Base-by-base conservation (phyloP, 345 rosid species). In the Arabidopsis thaliana region DNA sequence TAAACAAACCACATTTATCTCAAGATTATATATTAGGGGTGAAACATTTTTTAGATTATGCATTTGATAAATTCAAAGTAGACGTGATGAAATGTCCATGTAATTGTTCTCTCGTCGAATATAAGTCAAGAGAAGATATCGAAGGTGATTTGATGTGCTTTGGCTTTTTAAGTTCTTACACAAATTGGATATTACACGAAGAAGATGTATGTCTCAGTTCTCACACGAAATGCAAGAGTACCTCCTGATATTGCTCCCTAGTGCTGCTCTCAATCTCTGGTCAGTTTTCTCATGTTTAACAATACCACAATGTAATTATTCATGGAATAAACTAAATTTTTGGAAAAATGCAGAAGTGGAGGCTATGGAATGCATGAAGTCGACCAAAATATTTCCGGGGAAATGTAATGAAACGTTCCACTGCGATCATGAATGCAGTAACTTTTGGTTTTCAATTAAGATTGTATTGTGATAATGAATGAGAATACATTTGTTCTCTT, bases 311-410 rank as follows among this genome's bases (percentile, higher is more conserved):
- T 28, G 30, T 28, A 1, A 28, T 28, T 28, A 28, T 28, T 28
- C 30, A 28, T 14, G 4, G 32, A 23, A 23, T 38, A 60, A 11
- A 38, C 48, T 23, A 60, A 60, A 9, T 59, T 22, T 5, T 59
- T 7, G 38, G 64, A 22, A 22, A 38, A 58, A 34, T 58, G 63
- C 7, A 58, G 13, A 58, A 34, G 63, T 58, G 63, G 28, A 58
- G 28, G 65, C 65, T 60, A 40, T 5, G 2, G 20, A 34, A 16
- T 58, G 28, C 22, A 45, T 45, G 23, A 45, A n/a, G 50, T n/a
- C 20, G 8, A 45, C 50, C 22, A 45, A 0, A 45, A 45, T 45
- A 1, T 45, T 45, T 1, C 22, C 50, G 8, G 0, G 20, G 20
- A 44, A 20, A 20, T 14, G 20, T n/a, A 5, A 44, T 8, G 4